These are phyloP conservation scores for Leccinum subgranulosum DNA, from an alignment of 768 basidiomycete genomes.

Conservation along the genomic window DNA sequence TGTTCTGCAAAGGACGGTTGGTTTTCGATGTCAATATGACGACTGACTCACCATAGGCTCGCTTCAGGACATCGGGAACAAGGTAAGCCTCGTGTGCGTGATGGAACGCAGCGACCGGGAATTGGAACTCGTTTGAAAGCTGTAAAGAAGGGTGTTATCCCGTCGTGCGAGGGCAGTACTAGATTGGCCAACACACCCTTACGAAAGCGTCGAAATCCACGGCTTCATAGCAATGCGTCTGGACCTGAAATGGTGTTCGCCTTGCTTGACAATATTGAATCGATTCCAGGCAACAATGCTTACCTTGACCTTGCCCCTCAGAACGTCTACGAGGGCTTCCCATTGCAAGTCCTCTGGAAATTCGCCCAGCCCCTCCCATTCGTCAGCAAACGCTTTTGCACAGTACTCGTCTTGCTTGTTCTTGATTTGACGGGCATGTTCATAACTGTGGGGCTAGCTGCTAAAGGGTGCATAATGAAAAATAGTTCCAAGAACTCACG, in stretches of 20 bases:
- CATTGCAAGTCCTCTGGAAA: slow-evolving; percentile 71
- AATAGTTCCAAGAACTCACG: slow-evolving; percentile 19
- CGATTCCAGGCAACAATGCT: not conserved
- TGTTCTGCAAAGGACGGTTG: slow-evolving; percentile 31
- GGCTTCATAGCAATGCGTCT: slow-evolving; percentile 57
- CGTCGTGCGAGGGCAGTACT: not conserved
- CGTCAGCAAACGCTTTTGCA: slow-evolving; percentile 40
- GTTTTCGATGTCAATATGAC: not conserved
- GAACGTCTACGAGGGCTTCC: slow-evolving; percentile 67
- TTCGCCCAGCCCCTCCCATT: slow-evolving; percentile 44
- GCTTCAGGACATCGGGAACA: slow-evolving; percentile 72
- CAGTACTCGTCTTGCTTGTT: slow-evolving; percentile 70
- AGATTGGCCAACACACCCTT: slow-evolving; percentile 40
- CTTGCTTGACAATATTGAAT: not conserved
- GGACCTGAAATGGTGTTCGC: slow-evolving; percentile 31
- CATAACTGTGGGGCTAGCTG: slow-evolving; percentile 38
- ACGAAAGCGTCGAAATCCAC: slow-evolving; percentile 68
- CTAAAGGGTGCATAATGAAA: not conserved
- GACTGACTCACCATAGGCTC: slow-evolving; percentile 49
- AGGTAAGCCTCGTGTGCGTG: slow-evolving; percentile 81
- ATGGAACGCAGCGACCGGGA: slow-evolving; percentile 71
- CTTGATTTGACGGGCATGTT: slow-evolving; percentile 63
- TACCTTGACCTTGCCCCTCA: slow-evolving; percentile 75
- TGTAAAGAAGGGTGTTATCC: slow-evolving; percentile 20
- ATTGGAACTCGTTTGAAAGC: slow-evolving; percentile 80